These are phyloP conservation scores for Hamigera avellanea DNA, from an alignment of 495 filamentous ascomycete genomes.

Conservation along the genomic window DNA sequence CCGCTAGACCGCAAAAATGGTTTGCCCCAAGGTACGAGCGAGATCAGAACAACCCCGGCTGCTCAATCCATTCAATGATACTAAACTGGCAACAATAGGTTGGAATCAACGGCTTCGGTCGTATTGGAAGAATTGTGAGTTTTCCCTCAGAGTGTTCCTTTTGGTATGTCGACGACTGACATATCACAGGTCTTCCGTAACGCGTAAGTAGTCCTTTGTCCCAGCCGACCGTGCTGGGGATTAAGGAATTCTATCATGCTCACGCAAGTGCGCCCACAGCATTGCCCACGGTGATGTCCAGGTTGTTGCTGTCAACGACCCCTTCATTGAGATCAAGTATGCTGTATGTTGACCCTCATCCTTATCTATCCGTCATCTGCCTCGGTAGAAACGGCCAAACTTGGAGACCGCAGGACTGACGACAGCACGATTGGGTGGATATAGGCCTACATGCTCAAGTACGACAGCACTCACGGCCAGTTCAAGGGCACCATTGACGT, in stretches of 20 bases:
- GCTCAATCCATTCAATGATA: too few relatives aligned
- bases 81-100: constrained; percentile 36
- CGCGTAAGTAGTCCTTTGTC: constrained; percentile 43
- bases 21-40: constrained; percentile 24
- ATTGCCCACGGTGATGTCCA: constrained; percentile 75
- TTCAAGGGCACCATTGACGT: constrained; percentile 87
- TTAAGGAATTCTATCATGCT: constrained; percentile 2
- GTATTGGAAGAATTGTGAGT: constrained; percentile 91
- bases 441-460: constrained; percentile 99
- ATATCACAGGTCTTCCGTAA: constrained; percentile 56
- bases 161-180: background rate
- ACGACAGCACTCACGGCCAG: constrained; percentile 90
- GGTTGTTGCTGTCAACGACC: constrained; percentile 95
- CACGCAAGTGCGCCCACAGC: constrained; percentile 27
- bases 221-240: constrained; percentile 5
- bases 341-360: constrained; percentile 55
- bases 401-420: background rate
- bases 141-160: background rate
- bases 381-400: background rate
- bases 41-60: background rate
- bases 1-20: constrained; percentile 24
- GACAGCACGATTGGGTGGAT: constrained; percentile 2
- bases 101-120: constrained; percentile 99
- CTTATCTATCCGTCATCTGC: background rate
- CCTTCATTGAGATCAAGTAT: constrained; percentile 97